Evolutionary conservation across 441 rosid species (phyloP).

Genomic region (Corymbia calophylla): DNA sequence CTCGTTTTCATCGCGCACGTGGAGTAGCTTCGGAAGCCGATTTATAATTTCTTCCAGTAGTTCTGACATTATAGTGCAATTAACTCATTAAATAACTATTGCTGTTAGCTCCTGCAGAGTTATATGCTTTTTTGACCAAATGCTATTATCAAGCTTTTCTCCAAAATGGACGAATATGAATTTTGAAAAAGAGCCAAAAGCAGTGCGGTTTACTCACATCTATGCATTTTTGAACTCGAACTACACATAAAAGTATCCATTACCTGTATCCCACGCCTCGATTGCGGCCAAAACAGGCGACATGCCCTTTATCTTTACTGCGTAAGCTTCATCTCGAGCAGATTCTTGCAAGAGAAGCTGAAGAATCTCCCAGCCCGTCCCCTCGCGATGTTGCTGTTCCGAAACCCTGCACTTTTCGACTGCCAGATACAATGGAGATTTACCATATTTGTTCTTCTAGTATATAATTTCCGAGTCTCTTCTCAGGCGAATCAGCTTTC

Average conservation of each 20-base stretch:
- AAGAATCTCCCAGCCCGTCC: background rate
- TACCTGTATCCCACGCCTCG: rapidly evolving
- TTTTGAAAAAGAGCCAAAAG: background rate
- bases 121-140: rapidly evolving
- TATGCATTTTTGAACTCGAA: background rate
- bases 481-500: rapidly evolving
- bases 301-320: background rate
- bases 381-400: rapidly evolving
- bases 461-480: background rate
- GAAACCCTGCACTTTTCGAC: background rate
- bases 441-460: background rate
- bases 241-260: background rate
- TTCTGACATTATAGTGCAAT: background rate
- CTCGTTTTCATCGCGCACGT: background rate
- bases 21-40: background rate
- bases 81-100: rapidly evolving
- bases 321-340: background rate
- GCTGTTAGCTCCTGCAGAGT: background rate
- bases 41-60: rapidly evolving
- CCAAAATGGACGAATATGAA: background rate
- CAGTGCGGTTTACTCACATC: background rate
- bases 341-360: rapidly evolving
- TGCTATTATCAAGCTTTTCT: background rate
- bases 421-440: background rate
- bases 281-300: rapidly evolving